A percentile compares a stretch with the other conserved stretches of the same genome.
Evolutionary conservation across 2,329 filamentous ascomycete species (phyloP).

Genomic region (Atkinsonella texensis): DNA sequence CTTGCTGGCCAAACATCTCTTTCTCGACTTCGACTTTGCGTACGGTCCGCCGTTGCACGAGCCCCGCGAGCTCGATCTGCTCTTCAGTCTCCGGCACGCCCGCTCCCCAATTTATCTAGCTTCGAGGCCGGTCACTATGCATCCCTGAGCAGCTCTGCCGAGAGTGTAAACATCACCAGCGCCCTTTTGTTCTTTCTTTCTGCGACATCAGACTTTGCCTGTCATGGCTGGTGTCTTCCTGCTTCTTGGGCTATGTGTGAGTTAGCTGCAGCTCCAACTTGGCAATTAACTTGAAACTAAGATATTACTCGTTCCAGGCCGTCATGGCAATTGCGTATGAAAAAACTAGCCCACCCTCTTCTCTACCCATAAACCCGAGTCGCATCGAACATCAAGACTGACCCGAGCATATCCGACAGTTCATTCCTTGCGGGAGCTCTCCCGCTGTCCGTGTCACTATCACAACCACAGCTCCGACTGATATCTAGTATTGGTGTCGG

Average conservation of each 20-base stretch:
- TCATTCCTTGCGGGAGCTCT: constrained; percentile 89
- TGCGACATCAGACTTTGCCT: neutral
- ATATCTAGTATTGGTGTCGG: constrained; percentile 90
- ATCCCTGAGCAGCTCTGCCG: neutral
- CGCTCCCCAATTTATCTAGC: neutral
- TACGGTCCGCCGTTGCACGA: neutral
- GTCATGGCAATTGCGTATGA: constrained; percentile 47
- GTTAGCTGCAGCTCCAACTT: constrained; percentile 10
- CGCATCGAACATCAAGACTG: neutral
- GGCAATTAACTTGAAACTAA: neutral
- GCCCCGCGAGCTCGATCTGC: neutral
- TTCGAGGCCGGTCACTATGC: neutral
- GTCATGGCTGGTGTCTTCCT: constrained; percentile 29
- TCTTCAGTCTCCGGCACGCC: neutral
- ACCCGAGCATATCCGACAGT: constrained; percentile 32
- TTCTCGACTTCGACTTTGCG: neutral
- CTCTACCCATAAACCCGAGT: neutral
- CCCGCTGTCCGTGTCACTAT: constrained; percentile 78
- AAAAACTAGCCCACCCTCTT: neutral
- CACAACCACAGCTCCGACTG: constrained; percentile 73
- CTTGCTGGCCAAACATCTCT: neutral
- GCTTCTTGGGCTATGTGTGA: constrained; percentile 29
- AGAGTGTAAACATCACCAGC: neutral
- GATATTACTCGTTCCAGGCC: constrained; percentile 22
- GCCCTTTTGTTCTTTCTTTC: neutral